Evolutionary conservation across 495 filamentous ascomycete genomes (phyloP).

Genomic region (Xylaria flabelliformis): DNA sequence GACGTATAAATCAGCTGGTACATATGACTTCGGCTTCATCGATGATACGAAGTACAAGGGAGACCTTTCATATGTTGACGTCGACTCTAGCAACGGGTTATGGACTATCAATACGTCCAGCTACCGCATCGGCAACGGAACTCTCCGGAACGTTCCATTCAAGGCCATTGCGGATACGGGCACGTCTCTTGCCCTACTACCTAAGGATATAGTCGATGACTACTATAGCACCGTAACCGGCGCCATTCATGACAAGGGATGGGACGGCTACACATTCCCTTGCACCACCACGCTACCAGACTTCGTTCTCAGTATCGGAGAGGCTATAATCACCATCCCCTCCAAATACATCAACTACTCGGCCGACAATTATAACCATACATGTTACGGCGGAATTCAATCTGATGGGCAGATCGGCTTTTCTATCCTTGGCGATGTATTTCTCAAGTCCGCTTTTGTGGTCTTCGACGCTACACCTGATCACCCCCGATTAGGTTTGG

Average conservation of each 20-base stretch:
- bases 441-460: slow-evolving; percentile 78
- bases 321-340: slow-evolving; percentile 55
- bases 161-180: slow-evolving; percentile 67
- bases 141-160: slow-evolving; percentile 44
- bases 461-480: slow-evolving; percentile 62
- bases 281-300: slow-evolving; percentile 64
- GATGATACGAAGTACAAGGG: slow-evolving; percentile 68
- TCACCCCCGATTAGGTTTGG: slow-evolving; percentile 60
- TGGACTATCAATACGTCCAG: slow-evolving; percentile 70
- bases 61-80: slow-evolving; percentile 63
- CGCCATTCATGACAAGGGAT: slow-evolving; percentile 48
- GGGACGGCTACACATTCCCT: slow-evolving; percentile 68
- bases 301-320: slow-evolving; percentile 64
- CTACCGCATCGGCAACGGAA: slow-evolving; percentile 62
- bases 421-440: slow-evolving; percentile 76
- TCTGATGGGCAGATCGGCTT: slow-evolving; percentile 64
- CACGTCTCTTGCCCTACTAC: slow-evolving; percentile 71
- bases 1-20: slow-evolving; percentile 52
- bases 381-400: slow-evolving; percentile 69
- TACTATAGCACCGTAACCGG: slow-evolving; percentile 68
- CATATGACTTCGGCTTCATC: slow-evolving; percentile 75
- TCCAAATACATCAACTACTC: slow-evolving; percentile 63
- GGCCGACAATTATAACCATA: slow-evolving; percentile 32
- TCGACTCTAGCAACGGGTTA: slow-evolving; percentile 66
- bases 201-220: slow-evolving; percentile 55